These are phyloP conservation scores for Leccinum subtestaceum DNA, from an alignment of 768 basidiomycete species.

Conservation along the genomic window DNA sequence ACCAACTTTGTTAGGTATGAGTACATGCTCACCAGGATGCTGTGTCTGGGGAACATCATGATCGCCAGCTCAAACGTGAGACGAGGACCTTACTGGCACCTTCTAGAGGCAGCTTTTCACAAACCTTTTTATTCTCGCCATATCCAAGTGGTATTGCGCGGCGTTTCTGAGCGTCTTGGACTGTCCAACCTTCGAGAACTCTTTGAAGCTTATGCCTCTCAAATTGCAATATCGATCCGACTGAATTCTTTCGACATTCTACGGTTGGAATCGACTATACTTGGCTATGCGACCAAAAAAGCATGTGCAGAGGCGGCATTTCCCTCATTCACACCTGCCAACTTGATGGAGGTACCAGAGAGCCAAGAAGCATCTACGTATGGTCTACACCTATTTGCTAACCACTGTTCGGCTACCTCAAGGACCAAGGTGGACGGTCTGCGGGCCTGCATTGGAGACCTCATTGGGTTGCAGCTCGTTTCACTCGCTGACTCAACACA, in stretches of 20 bases:
- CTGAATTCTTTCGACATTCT: slow-evolving; percentile 49
- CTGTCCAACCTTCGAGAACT: slow-evolving; percentile 57
- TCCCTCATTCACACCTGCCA: slow-evolving; percentile 61
- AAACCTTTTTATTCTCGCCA: slow-evolving; percentile 27
- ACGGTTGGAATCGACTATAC: slow-evolving; percentile 61
- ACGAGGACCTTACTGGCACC: slow-evolving; percentile 83
- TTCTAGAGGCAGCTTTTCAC: slow-evolving; percentile 64
- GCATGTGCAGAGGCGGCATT: slow-evolving; percentile 70
- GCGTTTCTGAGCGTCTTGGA: slow-evolving; percentile 67
- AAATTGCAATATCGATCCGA: slow-evolving; percentile 68
- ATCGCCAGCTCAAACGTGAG: slow-evolving; percentile 74
- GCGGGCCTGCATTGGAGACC: slow-evolving; percentile 62
- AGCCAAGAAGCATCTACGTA: slow-evolving; percentile 27
- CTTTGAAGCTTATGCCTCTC: slow-evolving; percentile 76
- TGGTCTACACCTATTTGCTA: slow-evolving; percentile 49
- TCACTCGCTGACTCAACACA: slow-evolving; percentile 39
- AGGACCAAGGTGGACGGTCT: slow-evolving; percentile 50
- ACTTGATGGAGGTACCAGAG: slow-evolving; percentile 47
- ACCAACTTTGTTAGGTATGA: slow-evolving; percentile 55
- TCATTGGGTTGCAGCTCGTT: slow-evolving; percentile 61
- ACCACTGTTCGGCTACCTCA: slow-evolving; percentile 61
- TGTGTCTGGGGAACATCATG: slow-evolving; percentile 75
- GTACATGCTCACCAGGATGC: slow-evolving; percentile 66
- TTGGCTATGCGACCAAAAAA: slow-evolving; percentile 71
- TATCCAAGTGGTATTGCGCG: slow-evolving; percentile 51